Conservation (phyloP, 768 basidiomycete genomes). For the Serpula lacrymans region DNA sequence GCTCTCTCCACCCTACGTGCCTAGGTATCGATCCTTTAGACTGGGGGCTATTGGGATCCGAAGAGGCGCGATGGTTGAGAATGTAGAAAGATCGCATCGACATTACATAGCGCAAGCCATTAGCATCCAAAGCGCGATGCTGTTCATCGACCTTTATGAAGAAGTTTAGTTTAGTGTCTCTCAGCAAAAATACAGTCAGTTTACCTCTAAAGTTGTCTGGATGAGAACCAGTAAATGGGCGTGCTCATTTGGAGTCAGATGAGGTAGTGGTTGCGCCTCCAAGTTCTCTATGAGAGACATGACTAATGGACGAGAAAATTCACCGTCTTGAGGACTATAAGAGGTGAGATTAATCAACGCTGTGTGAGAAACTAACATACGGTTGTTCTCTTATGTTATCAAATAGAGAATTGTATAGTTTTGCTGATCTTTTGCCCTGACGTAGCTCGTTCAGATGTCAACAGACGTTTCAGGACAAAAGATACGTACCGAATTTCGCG, state of each 20-base stretch:
- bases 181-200: constrained; percentile 11
- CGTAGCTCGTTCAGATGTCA: background rate
- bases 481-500: constrained; percentile 13
- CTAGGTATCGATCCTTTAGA: constrained; percentile 40
- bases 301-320: constrained; percentile 61
- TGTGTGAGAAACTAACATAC: constrained; percentile 32
- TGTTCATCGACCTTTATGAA: constrained; percentile 77
- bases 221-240: constrained; percentile 81
- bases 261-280: constrained; percentile 60
- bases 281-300: constrained; percentile 59
- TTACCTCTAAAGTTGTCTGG: constrained; percentile 82
- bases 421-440: constrained; percentile 10
- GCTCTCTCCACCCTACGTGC: constrained; percentile 58
- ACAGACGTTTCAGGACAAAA: background rate
- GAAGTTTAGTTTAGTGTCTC: constrained; percentile 3
- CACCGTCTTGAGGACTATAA: constrained; percentile 46
- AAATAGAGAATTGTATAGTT: constrained; percentile 55
- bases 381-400: constrained; percentile 37
- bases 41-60: constrained; percentile 43
- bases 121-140: constrained; percentile 84
- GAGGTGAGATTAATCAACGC: constrained; percentile 6
- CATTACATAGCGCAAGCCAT: constrained; percentile 89
- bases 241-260: constrained; percentile 76
- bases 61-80: constrained; percentile 60
- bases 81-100: constrained; percentile 92